Conservation (phyloP, 257 asterid species). For the Hygrophila difformis region DNA sequence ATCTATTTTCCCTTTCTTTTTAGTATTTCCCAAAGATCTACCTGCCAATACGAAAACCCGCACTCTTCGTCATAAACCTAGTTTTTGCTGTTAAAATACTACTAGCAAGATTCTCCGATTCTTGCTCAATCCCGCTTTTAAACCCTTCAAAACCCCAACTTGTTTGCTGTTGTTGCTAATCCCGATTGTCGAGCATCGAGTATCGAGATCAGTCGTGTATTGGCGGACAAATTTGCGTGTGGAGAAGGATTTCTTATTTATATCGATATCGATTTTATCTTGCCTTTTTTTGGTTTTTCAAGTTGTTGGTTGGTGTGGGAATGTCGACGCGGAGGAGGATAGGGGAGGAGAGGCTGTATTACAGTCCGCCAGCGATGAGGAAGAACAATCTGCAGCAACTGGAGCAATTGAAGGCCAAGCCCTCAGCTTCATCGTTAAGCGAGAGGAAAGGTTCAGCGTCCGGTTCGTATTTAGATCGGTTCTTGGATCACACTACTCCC, state of each 20-base stretch:
- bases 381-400: slow-evolving; percentile 38
- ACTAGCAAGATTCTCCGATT: not conserved
- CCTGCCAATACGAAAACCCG: too few species aligned
- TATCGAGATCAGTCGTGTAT: not conserved
- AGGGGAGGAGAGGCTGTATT: slow-evolving; percentile 63
- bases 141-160: slow-evolving; percentile 16
- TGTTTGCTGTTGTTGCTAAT: not conserved
- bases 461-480: slow-evolving; percentile 69
- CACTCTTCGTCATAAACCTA: slow-evolving; percentile 30
- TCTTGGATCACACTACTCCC: slow-evolving; percentile 77
- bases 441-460: slow-evolving; percentile 23
- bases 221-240: not conserved
- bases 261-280: too few species aligned
- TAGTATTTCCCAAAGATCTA: slow-evolving; percentile 9
- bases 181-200: slow-evolving; percentile 4
- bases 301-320: slow-evolving; percentile 9
- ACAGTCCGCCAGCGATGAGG: slow-evolving; percentile 84
- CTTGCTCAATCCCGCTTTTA: not conserved
- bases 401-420: slow-evolving; percentile 29
- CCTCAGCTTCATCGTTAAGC: slow-evolving; percentile 27
- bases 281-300: slow-evolving; percentile 2
- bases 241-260: too few species aligned
- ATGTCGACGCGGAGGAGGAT: slow-evolving; percentile 43
- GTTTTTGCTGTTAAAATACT: too few species aligned
- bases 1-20: slow-evolving; percentile 5